Conservation (phyloP, 208 protist species). For the Balamuthia mandrillaris region DNA sequence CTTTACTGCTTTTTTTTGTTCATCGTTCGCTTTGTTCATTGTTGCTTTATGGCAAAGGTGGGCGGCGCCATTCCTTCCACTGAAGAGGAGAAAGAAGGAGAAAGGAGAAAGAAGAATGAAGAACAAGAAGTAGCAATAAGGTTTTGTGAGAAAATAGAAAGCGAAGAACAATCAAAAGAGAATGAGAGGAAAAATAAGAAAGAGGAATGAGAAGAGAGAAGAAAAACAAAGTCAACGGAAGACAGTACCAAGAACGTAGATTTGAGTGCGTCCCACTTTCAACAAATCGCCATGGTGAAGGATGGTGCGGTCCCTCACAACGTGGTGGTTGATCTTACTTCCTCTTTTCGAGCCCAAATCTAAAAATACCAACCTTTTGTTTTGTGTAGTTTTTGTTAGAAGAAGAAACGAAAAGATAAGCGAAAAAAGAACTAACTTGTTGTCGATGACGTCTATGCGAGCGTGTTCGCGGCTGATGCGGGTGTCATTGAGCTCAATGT, state of each 20-base stretch:
- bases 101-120: too few species aligned
- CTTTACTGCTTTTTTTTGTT: too few species aligned
- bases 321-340: not conserved
- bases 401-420: not conserved
- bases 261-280: slow-evolving; percentile 5
- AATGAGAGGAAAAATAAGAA: not conserved
- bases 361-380: not conserved
- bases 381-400: not conserved
- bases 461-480: not conserved
- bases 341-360: not conserved
- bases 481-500: not conserved
- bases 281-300: not conserved
- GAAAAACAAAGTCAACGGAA: too few species aligned
- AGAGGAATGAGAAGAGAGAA: not conserved
- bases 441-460: not conserved
- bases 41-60: too few species aligned
- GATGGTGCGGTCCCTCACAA: not conserved
- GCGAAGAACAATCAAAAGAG: not conserved
- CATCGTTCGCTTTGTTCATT: too few species aligned
- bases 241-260: not conserved
- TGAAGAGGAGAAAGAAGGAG: too few species aligned
- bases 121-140: too few species aligned
- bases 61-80: too few species aligned
- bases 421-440: not conserved
- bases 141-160: too few species aligned